Percentiles rank a stretch among this genome's conserved stretches.
phyloP scores from a whole-genome alignment of 306 rosid genomes.

The Vigna angularis region DNA sequence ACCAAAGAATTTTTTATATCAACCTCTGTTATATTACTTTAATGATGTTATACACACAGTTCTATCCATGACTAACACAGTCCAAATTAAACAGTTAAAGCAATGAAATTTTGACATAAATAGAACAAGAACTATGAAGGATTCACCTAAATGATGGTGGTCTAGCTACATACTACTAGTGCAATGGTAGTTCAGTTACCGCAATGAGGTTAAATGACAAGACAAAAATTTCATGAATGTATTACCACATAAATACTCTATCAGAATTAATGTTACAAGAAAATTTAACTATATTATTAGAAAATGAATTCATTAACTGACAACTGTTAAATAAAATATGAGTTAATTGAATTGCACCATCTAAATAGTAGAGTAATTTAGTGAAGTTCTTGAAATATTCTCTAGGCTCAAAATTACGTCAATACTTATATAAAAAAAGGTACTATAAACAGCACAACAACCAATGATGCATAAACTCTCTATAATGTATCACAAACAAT shows the following conservation, averaged over 20 bases:
- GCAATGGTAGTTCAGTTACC: neutral
- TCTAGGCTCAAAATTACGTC: neutral
- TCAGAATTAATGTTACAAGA: neutral
- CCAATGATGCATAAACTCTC: neutral
- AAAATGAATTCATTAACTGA: neutral
- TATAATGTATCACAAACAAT: neutral
- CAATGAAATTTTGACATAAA: neutral
- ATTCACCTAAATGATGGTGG: neutral
- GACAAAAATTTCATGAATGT: neutral
- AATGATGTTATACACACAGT: neutral
- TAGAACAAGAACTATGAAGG: neutral
- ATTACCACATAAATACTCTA: neutral
- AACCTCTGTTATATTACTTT: neutral
- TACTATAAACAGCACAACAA: neutral
- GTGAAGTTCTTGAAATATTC: neutral
- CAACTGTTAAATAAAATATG: neutral
- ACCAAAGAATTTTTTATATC: neutral
- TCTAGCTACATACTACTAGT: neutral
- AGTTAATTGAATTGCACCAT: conserved; percentile 10
- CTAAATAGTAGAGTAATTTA: neutral
- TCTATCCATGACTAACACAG: conserved; percentile 19
- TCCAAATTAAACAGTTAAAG: neutral
- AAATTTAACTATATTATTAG: neutral
- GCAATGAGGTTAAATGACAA: neutral
- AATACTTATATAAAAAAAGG: conserved; percentile 1